Evolutionary conservation across 805 yeast genomes (phyloP).

Genomic region (Torulaspora gathmanii): DNA sequence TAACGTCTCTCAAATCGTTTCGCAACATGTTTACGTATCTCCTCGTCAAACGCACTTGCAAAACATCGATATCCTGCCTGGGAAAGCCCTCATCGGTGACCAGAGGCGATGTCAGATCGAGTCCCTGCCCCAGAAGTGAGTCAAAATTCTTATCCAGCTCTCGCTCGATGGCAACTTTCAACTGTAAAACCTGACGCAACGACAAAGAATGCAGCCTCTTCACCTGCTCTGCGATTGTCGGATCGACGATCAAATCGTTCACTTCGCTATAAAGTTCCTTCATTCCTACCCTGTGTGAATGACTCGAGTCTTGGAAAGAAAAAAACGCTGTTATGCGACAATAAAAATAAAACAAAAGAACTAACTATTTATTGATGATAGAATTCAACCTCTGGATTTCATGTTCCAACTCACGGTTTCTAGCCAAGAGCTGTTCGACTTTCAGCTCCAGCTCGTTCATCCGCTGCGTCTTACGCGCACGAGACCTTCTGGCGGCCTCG

Average conservation of each 20-base stretch:
- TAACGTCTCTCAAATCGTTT: slow-evolving; percentile 59
- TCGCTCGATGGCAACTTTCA: slow-evolving; percentile 41
- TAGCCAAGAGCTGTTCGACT: slow-evolving; percentile 59
- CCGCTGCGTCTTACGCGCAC: slow-evolving; percentile 89
- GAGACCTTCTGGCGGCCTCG: slow-evolving; percentile 92
- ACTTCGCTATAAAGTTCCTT: slow-evolving; percentile 4
- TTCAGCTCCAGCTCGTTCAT: slow-evolving; percentile 75
- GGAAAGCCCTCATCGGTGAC: slow-evolving; percentile 80
- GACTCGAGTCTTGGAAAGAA: neutral
- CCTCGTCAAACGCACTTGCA: slow-evolving; percentile 58
- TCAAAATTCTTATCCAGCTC: slow-evolving; percentile 42
- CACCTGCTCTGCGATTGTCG: slow-evolving; percentile 10
- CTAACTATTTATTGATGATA: slow-evolving; percentile 32
- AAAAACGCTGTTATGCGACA: neutral
- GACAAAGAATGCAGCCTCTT: slow-evolving; percentile 8
- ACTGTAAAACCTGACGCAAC: slow-evolving; percentile 25
- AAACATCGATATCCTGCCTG: slow-evolving; percentile 74
- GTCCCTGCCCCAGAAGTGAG: slow-evolving; percentile 43
- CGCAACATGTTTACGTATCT: slow-evolving; percentile 59
- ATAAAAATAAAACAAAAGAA: neutral
- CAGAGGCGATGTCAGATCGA: slow-evolving; percentile 61
- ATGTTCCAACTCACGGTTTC: slow-evolving; percentile 53
- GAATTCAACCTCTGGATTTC: slow-evolving; percentile 61
- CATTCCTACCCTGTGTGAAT: neutral
- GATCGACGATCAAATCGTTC: slow-evolving; percentile 12